Conservation (phyloP, 2,329 filamentous ascomycete species). For the Hypoxylon rubiginosum region DNA sequence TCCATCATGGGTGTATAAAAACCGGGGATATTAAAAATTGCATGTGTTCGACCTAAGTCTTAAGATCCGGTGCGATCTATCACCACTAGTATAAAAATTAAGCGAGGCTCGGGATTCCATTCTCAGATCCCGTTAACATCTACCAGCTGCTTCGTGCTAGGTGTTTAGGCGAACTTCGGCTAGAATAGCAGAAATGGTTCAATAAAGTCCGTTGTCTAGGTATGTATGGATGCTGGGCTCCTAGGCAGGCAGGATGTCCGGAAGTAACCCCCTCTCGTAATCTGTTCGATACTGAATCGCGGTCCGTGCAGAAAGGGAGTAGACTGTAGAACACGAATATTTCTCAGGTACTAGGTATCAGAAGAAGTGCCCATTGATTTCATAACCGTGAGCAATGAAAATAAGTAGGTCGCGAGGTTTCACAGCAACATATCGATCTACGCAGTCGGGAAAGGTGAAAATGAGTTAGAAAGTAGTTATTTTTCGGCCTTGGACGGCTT, state of each 20-base stretch:
- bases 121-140: not conserved
- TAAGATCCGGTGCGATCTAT: slow-evolving; percentile 22
- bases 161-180: not conserved
- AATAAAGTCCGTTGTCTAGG: not conserved
- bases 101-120: slow-evolving; percentile 3
- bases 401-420: no score
- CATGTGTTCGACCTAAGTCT: slow-evolving; percentile 29
- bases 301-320: no score
- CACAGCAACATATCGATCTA: no score
- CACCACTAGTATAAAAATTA: slow-evolving; percentile 9
- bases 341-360: no score
- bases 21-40: slow-evolving; percentile 13
- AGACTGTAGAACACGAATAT: no score
- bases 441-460: not conserved
- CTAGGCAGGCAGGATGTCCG: no score
- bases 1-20: slow-evolving; percentile 2
- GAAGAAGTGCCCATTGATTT: no score
- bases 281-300: no score
- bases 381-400: no score
- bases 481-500: not conserved
- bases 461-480: no score
- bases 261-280: no score
- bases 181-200: not conserved
- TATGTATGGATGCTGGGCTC: no score
- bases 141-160: not conserved